Evolutionary conservation across 2,329 filamentous ascomycete genomes (phyloP), one percentile per base, ranked within the genome.

Genomic region (Fusarium sublunatum): DNA sequence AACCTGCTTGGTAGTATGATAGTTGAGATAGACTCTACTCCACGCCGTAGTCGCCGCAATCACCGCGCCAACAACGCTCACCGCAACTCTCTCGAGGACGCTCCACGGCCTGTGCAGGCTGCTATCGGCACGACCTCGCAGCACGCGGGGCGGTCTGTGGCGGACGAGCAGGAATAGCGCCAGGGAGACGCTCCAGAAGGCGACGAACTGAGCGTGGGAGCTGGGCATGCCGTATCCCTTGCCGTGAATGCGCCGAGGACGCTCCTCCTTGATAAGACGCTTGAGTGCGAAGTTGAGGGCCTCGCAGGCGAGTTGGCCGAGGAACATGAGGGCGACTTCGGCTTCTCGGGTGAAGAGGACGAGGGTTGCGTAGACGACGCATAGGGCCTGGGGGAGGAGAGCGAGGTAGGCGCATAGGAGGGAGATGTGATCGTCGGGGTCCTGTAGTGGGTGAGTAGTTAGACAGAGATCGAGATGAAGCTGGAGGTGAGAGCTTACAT

Each of bases 181-280:
- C 58, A 98, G 79, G 61, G 91, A 95, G 54, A 96, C 80, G 55
- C 92, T 90, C 84, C 97, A 98, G 81, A 92, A 99, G 53, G 90
- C 86, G 60, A 94, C 91, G 75, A 97, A 99, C 79, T 99, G 95
- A 8, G 95, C 91, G 78, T 99, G 95, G 34, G 93, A 97, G 40
- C 81, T 84, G 49, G 95, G 95, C 96, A 99, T 99, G 70, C 95
- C 96, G 74, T 99, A 99, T 64, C 95, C 95, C 76, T 96, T 96
- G 53, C 92, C 93, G 72, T 93, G 88, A 83, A 82, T 89, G 86
- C 90, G 90, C 62, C 83, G 86, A 26, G 95, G 95, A 45, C 95
- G 86, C 76, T 97, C 92, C 77, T 98, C 92, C 74, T 94, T 95
- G 75, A 99, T 94, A 62, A 92, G 82, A 25, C 95, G 86, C 82